Conservation (phyloP, 768 basidiomycete species). For the Lentinula aciculospora region DNA sequence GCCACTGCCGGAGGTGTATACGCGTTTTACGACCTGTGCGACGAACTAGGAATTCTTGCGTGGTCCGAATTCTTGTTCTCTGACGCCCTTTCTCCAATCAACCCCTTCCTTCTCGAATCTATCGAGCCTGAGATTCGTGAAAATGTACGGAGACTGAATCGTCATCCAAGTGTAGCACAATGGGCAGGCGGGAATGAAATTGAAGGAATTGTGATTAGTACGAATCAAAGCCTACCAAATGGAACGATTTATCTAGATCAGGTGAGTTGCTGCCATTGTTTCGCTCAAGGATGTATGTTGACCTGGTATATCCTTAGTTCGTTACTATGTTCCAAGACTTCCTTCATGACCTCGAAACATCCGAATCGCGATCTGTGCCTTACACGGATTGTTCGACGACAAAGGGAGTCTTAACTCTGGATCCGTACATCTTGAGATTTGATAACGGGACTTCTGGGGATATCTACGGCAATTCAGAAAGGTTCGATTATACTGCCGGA, state of each 20-base stretch:
- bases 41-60: constrained; percentile 54
- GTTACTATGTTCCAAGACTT: constrained; percentile 47
- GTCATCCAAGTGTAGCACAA: constrained; percentile 51
- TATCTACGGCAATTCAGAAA: constrained; percentile 57
- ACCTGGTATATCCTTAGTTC: constrained; percentile 25
- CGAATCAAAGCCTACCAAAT: constrained; percentile 29
- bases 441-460: constrained; percentile 43
- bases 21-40: constrained; percentile 52
- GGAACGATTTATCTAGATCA: constrained; percentile 37
- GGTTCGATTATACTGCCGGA: constrained; percentile 50
- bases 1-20: constrained; percentile 39
- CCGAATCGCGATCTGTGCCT: constrained; percentile 43
- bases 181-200: constrained; percentile 63
- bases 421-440: constrained; percentile 48
- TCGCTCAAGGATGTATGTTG: background rate
- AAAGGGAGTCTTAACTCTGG: constrained; percentile 47
- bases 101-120: constrained; percentile 44
- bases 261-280: background rate
- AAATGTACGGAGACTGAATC: constrained; percentile 49
- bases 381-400: constrained; percentile 61
- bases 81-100: constrained; percentile 49
- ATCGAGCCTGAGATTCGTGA: constrained; percentile 52
- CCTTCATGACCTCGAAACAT: constrained; percentile 39
- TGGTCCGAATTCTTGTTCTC: constrained; percentile 63
- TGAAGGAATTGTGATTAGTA: constrained; percentile 42